Conservation (phyloP, 352 stramenopile genomes). For the Pilasporangium apinafurcum region DNA sequence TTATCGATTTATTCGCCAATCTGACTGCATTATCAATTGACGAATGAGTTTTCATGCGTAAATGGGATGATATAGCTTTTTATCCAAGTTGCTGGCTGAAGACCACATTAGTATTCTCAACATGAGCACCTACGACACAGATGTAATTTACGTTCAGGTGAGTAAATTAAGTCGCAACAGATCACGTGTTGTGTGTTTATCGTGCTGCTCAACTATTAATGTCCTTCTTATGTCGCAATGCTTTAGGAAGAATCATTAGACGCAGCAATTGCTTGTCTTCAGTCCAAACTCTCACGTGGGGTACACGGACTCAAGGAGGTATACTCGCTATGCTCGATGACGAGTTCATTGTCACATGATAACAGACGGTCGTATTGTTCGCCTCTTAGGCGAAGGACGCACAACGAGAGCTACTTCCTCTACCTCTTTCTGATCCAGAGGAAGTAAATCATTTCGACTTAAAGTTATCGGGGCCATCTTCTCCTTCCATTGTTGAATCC, state of each 20-base stretch:
- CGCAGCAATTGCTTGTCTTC: conserved; percentile 61
- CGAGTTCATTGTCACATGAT: background rate
- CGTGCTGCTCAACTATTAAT: background rate
- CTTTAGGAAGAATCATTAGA: conserved; percentile 58
- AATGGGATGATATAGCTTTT: conserved; percentile 41
- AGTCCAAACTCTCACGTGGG: conserved; percentile 70
- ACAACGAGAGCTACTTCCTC: conserved; percentile 19
- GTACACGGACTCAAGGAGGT: conserved; percentile 81
- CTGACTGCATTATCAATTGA: too few relatives aligned
- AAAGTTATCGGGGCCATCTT: too few relatives aligned
- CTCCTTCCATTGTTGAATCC: conserved; percentile 43
- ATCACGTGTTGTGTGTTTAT: background rate
- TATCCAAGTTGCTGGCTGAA: conserved; percentile 77
- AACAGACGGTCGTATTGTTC: too few relatives aligned
- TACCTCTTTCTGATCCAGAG: conserved; percentile 10
- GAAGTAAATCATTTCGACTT: conserved; percentile 12
- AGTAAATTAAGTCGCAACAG: background rate
- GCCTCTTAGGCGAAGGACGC: conserved; percentile 67
- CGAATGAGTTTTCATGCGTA: too few relatives aligned
- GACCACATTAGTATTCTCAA: conserved; percentile 88
- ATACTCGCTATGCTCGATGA: background rate
- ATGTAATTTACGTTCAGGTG: conserved; percentile 84
- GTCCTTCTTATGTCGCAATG: too few relatives aligned
- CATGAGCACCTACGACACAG: conserved; percentile 87
- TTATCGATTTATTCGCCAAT: too few relatives aligned